Conservation (phyloP, 75 land plant genomes). For the Isoetes taiwanensis region DNA sequence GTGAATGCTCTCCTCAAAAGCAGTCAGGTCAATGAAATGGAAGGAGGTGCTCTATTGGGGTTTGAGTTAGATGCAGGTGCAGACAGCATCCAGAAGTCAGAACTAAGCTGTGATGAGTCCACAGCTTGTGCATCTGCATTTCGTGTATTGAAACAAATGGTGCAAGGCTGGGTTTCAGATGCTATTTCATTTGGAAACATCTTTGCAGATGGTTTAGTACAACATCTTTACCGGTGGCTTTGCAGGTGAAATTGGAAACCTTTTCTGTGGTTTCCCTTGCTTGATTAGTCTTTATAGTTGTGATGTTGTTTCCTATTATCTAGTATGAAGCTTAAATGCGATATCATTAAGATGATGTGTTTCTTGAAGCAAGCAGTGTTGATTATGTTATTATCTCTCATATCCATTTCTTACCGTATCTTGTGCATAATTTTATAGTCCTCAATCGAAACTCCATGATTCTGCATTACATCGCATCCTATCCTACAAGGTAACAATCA, state of each 20-base stretch:
- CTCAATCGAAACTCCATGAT: constrained; percentile 91
- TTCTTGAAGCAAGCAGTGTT: neutral
- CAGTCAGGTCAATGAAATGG: constrained; percentile 88
- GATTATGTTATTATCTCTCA: neutral
- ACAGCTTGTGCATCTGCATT: constrained; percentile 76
- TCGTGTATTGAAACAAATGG: constrained; percentile 77
- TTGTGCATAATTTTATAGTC: constrained; percentile 65
- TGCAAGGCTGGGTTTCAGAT: constrained; percentile 78
- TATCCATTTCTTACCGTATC: neutral
- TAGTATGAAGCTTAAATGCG: neutral
- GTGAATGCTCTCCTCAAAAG: constrained; percentile 92
- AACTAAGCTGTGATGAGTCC: constrained; percentile 54
- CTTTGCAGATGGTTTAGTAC: constrained; percentile 86
- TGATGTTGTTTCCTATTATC: neutral
- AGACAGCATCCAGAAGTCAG: constrained; percentile 23
- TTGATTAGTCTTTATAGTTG: neutral
- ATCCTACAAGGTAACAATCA: constrained; percentile 83
- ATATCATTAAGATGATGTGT: neutral
- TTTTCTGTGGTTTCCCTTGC: neutral
- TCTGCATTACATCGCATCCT: constrained; percentile 87
- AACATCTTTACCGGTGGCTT: constrained; percentile 89
- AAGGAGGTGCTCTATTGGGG: constrained; percentile 70
- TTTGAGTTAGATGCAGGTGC: constrained; percentile 45
- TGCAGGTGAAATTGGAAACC: constrained; percentile 49
- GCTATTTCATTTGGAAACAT: constrained; percentile 82